Evolutionary conservation across 2,329 filamentous ascomycete species (phyloP).

Genomic region (Chaetomium sp.): DNA sequence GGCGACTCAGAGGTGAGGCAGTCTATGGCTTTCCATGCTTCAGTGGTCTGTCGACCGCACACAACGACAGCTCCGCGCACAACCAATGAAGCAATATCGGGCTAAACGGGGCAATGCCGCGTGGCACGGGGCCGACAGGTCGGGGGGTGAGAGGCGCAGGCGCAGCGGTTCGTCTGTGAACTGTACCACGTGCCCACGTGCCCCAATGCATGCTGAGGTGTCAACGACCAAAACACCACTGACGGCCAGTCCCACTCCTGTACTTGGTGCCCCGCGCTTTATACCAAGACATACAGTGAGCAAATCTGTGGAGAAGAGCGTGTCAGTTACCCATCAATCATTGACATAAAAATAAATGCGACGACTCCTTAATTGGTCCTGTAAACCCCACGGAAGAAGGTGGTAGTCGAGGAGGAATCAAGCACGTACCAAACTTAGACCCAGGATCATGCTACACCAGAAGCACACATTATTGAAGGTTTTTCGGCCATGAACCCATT

Average conservation of each 20-base stretch:
- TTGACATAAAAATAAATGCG: too few relatives aligned
- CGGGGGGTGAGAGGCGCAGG: not conserved
- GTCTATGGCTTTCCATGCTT: too few relatives aligned
- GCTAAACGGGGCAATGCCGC: not conserved
- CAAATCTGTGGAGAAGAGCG: slow-evolving; percentile 37
- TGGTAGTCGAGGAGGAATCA: slow-evolving; percentile 4
- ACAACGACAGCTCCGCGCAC: too few relatives aligned
- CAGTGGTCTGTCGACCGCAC: too few relatives aligned
- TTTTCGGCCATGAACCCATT: slow-evolving; percentile 64
- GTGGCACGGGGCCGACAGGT: not conserved
- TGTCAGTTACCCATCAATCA: too few relatives aligned
- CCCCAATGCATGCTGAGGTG: not conserved
- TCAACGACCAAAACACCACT: too few relatives aligned
- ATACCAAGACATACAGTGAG: slow-evolving; percentile 47
- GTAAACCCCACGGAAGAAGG: not conserved
- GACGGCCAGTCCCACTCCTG: too few relatives aligned
- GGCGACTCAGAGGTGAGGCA: too few relatives aligned
- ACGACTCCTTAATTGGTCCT: not conserved
- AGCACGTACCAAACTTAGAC: slow-evolving; percentile 65
- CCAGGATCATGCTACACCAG: slow-evolving; percentile 87
- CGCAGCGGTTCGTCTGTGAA: not conserved
- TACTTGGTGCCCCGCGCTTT: slow-evolving; percentile 10
- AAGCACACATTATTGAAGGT: slow-evolving; percentile 86
- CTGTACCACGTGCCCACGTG: slow-evolving; percentile 7
- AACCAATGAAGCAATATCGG: not conserved